A percentile compares a stretch with the other conserved stretches of the same genome.
These are phyloP conservation scores for Tuber aestivum DNA, from an alignment of 495 filamentous ascomycete genomes.

Conservation along the genomic window DNA sequence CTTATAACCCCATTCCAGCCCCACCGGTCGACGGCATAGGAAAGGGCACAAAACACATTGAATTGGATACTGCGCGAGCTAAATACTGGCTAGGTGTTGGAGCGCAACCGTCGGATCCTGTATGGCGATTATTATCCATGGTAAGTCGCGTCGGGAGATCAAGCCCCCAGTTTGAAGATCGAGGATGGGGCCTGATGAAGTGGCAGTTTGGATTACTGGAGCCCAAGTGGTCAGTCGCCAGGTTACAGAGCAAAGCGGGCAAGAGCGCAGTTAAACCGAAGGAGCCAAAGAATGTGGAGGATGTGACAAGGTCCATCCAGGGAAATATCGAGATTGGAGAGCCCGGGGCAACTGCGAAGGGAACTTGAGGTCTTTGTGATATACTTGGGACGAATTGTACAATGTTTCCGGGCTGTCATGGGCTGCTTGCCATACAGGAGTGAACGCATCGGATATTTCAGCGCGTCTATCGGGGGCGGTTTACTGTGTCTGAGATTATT, in stretches of 20 bases:
- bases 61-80: conserved; percentile 70
- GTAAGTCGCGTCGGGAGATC: conserved; percentile 50
- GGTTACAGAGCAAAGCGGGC: conserved; percentile 19
- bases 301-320: background rate
- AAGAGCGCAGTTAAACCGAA: conserved; percentile 14
- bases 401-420: background rate
- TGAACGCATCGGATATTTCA: background rate
- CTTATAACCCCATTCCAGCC: conserved; percentile 86
- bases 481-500: background rate
- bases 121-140: conserved; percentile 79
- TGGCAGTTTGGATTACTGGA: conserved; percentile 38
- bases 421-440: background rate
- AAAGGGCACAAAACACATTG: conserved; percentile 77
- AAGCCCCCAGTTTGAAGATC: background rate
- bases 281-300: conserved; percentile 13
- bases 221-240: conserved; percentile 34
- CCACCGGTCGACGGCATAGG: conserved; percentile 60
- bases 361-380: background rate
- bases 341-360: background rate
- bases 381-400: background rate
- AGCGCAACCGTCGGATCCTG: conserved; percentile 83
- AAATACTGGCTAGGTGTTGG: conserved; percentile 97
- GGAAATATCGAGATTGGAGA: background rate
- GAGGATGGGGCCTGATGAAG: background rate
- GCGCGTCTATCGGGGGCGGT: background rate